Base-by-base conservation (phyloP, 116 monocot species). In the Zostera marina region DNA sequence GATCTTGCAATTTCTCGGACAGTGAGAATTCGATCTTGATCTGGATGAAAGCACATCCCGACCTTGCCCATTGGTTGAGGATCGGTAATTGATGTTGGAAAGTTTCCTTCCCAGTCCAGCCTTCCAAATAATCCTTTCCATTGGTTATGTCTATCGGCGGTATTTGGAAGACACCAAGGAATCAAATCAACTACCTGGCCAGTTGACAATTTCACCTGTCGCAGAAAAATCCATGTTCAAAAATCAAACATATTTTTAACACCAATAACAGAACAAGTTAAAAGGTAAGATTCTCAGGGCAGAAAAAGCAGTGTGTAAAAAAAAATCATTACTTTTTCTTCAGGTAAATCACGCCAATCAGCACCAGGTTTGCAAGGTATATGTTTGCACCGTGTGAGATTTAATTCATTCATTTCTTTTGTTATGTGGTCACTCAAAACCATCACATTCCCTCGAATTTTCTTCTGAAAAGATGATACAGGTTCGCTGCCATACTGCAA, bases 41-140 rank as follows among this genome's bases (percentile, higher is more conserved):
- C 91, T 44, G 86, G 91, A 63, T 91, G 91, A 42, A 91, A 91
- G 69, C 91, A 91, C 91, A 91, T 82, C 44, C 91, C 91, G 6
- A 91, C 91, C 60, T 86, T 91, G 1, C 91, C 91, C 91, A 91
- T 91, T 3, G 91, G 91, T 61, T 91, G 91, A 25, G 91, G 82
- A 60, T 86, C 91, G 1, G 91, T 92, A 19, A 92, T 78, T 46
- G 96, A 90, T 21, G 96, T 98, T 47, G 96, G 96, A 59, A 98
- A 98, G 61, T 98, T 98, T 7, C 96, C 96, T 68, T 90, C 90
- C 96, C 96, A 96, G 22, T 89, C 90, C 59, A 96, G 58, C 73
- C 90, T 82, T 5, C 96, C 96, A 58, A 78, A 96, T 0, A 96
- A 77, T n/a, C 96, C 96, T 72, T 96, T 96, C 96, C 96, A 89